phyloP scores from a whole-genome alignment of 2,329 filamentous ascomycete genomes.

The Colletotrichum godetiae region DNA sequence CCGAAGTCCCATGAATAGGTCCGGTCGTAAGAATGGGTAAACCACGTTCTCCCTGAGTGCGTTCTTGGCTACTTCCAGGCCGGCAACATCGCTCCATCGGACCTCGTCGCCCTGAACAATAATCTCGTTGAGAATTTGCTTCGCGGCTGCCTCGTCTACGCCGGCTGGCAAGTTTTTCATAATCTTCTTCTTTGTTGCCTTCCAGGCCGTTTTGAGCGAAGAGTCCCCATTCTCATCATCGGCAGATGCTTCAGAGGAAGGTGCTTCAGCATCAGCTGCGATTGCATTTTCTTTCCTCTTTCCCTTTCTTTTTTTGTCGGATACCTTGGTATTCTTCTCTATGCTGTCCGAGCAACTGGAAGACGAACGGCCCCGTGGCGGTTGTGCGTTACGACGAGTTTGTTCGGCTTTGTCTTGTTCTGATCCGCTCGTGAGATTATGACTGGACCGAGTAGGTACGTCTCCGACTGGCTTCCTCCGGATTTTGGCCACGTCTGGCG shows the following conservation, averaged over 20 bases:
- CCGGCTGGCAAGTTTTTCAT: conserved; percentile 84
- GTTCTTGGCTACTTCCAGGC: conserved; percentile 88
- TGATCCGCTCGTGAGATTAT: conserved; percentile 7
- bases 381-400: neutral
- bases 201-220: conserved; percentile 64
- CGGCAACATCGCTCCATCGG: conserved; percentile 93
- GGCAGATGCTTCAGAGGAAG: conserved; percentile 56
- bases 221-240: conserved; percentile 48
- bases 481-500: conserved; percentile 17
- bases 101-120: conserved; percentile 95
- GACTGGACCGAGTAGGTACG: neutral
- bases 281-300: conserved; percentile 48
- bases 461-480: conserved; percentile 25
- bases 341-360: conserved; percentile 22
- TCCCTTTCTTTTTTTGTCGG: conserved; percentile 25
- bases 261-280: conserved; percentile 58
- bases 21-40: conserved; percentile 94
- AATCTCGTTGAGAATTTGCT: conserved; percentile 95
- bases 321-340: neutral
- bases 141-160: conserved; percentile 84
- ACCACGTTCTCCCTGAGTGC: conserved; percentile 96
- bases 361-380: neutral
- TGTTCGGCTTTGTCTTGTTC: conserved; percentile 19
- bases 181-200: conserved; percentile 71
- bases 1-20: conserved; percentile 93